phyloP scores from a whole-genome alignment of 305 asterid species.

The Fraxinus sp. region DNA sequence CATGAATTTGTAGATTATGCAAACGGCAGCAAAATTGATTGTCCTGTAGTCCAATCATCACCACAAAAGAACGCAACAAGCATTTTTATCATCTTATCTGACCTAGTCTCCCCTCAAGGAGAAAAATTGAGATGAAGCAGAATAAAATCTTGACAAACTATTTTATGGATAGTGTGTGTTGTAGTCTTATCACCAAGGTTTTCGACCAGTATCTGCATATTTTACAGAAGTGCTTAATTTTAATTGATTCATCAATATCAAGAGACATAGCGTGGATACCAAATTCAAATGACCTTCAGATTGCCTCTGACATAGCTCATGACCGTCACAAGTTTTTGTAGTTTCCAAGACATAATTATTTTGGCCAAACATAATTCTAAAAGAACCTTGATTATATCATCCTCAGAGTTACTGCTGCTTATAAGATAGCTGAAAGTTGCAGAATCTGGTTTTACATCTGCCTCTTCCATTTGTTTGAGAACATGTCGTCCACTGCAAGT shows the following conservation, averaged over 20 bases:
- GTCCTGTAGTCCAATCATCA: neutral
- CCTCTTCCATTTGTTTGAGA: conserved; percentile 83
- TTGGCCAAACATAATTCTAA: conserved; percentile 14
- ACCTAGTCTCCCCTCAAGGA: conserved; percentile 20
- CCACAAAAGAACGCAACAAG: neutral
- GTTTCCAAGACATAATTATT: conserved; percentile 7
- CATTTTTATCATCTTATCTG: neutral
- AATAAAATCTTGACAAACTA: neutral
- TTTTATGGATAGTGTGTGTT: neutral
- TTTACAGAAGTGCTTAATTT: neutral
- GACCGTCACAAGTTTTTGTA: neutral
- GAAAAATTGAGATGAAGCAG: conserved; percentile 4
- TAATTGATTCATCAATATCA: neutral
- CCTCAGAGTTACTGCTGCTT: conserved; percentile 53
- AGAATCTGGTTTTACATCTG: conserved; percentile 73
- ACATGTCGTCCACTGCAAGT: conserved; percentile 46
- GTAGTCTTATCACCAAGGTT: neutral
- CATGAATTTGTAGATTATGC: conserved; percentile 16
- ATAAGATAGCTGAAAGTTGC: conserved; percentile 77
- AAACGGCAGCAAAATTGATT: conserved; percentile 16
- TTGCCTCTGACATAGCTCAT: neutral
- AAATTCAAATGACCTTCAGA: neutral
- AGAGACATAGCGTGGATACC: neutral
- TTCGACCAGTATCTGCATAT: neutral
- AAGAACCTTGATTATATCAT: conserved; percentile 70